Evolutionary conservation across 1,284 basidiomycete genomes (phyloP).

Genomic region (Malassezia obtusa): DNA sequence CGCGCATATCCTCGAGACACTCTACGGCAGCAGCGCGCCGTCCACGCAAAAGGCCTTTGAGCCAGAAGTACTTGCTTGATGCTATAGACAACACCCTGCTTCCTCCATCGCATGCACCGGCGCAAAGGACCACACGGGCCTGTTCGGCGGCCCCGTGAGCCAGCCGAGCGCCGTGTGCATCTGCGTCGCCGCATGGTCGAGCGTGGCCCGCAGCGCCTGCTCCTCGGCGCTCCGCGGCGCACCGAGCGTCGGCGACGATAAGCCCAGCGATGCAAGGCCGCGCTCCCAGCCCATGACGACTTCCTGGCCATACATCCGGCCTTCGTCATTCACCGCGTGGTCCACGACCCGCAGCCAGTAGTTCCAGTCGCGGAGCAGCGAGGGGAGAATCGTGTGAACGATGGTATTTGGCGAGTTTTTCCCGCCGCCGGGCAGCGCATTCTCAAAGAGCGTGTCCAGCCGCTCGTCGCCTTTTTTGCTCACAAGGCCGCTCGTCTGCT

Average conservation of each 20-base stretch:
- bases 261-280: constrained; percentile 19
- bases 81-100: background rate
- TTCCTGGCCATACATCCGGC: constrained; percentile 41
- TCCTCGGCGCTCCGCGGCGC: background rate
- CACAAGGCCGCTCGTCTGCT: background rate
- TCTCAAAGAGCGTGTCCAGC: background rate
- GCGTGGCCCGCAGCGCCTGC: constrained; percentile 3
- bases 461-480: background rate
- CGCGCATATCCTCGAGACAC: constrained; percentile 2
- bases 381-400: constrained; percentile 31
- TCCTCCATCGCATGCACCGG: constrained; percentile 10
- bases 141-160: constrained; percentile 9
- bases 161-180: constrained; percentile 14
- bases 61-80: background rate
- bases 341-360: constrained; percentile 25
- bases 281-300: constrained; percentile 32
- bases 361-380: constrained; percentile 36
- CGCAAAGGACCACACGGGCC: background rate
- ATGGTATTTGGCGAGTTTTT: constrained; percentile 26
- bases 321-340: constrained; percentile 33
- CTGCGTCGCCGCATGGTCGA: constrained; percentile 6
- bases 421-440: background rate
- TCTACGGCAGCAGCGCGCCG: background rate
- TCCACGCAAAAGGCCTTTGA: background rate
- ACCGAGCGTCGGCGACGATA: background rate